phyloP scores from a whole-genome alignment of 1,284 basidiomycete genomes.

The Cutaneotrichosporon cyanovorans region DNA sequence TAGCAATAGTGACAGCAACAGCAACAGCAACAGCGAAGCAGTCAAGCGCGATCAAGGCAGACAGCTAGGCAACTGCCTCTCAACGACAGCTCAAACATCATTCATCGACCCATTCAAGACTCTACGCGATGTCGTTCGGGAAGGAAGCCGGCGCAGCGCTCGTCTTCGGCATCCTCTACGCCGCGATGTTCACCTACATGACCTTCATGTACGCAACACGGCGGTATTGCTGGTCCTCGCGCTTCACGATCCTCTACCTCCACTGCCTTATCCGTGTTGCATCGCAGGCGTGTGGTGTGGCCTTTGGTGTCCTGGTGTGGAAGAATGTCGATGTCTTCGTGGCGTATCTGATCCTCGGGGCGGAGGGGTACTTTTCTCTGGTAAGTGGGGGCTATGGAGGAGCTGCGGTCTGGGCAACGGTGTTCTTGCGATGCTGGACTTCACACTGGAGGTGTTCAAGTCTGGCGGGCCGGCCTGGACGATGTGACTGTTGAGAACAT shows the following conservation, averaged over 20 bases:
- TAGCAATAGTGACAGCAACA: no score
- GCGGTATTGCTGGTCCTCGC: conserved; percentile 14
- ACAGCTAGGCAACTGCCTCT: no score
- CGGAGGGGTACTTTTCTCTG: conserved; percentile 32
- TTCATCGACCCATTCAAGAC: no score
- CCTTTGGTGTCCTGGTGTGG: conserved; percentile 14
- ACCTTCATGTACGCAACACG: conserved; percentile 12
- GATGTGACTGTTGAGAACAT: no score
- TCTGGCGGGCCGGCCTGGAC: no score
- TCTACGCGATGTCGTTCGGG: neutral
- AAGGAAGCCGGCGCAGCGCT: conserved; percentile 13
- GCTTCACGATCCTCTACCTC: conserved; percentile 15
- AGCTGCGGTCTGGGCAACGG: no score
- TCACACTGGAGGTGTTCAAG: no score
- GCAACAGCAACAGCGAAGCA: no score
- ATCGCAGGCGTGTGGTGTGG: conserved; percentile 12
- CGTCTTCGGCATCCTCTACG: conserved; percentile 15
- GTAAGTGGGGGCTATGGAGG: conserved; percentile 9
- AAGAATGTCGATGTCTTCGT: conserved; percentile 15
- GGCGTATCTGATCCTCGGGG: conserved; percentile 25
- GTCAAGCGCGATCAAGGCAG: no score
- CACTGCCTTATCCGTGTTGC: conserved; percentile 16
- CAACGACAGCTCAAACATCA: no score
- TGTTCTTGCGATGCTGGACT: no score
- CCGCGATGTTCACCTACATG: conserved; percentile 11